Percentiles rank a stretch among this genome's conserved stretches.
These are phyloP conservation scores for Echria macrotheca DNA, from an alignment of 495 filamentous ascomycete species.

Conservation along the genomic window DNA sequence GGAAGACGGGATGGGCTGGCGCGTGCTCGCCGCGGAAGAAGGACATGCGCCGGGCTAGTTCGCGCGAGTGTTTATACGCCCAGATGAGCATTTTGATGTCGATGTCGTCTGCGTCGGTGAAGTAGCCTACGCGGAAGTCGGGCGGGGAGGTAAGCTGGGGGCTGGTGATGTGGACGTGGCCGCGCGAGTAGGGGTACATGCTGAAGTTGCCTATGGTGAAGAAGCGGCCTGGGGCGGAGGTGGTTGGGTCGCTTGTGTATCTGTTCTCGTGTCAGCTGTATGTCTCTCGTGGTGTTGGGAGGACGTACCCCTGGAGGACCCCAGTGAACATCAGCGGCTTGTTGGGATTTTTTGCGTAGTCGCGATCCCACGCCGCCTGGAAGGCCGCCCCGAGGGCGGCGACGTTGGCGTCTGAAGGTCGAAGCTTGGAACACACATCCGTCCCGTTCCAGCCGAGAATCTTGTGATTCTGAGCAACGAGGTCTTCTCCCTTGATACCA, in stretches of 20 bases:
- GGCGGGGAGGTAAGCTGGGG: slow-evolving; percentile 27
- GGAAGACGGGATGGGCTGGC: slow-evolving; percentile 47
- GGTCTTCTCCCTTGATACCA: slow-evolving; percentile 15
- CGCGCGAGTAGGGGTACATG: slow-evolving; percentile 51
- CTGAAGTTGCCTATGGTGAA: slow-evolving; percentile 34
- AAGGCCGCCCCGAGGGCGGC: slow-evolving; percentile 36
- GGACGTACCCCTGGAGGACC: slow-evolving; percentile 22
- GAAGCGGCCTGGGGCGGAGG: slow-evolving; percentile 6
- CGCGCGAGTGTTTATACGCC: slow-evolving; percentile 51
- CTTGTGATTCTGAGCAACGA: slow-evolving; percentile 20
- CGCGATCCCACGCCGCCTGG: slow-evolving; percentile 37
- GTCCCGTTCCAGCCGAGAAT: slow-evolving; percentile 42
- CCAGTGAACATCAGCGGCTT: slow-evolving; percentile 36
- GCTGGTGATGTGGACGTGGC: slow-evolving; percentile 50
- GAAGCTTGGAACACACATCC: slow-evolving; percentile 42
- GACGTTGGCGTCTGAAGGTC: slow-evolving; percentile 38
- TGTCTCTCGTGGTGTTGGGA: neutral
- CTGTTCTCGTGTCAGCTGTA: neutral
- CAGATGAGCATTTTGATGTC: slow-evolving; percentile 42
- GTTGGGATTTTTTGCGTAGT: slow-evolving; percentile 36
- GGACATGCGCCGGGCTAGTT: slow-evolving; percentile 49
- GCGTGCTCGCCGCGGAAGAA: slow-evolving; percentile 50
- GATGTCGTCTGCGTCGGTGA: slow-evolving; percentile 33
- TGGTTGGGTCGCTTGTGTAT: slow-evolving; percentile 1
- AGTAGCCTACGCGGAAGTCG: slow-evolving; percentile 41